phyloP scores from a whole-genome alignment of 192 early-diverging fungal genomes.

The Spinellus fusiger region DNA sequence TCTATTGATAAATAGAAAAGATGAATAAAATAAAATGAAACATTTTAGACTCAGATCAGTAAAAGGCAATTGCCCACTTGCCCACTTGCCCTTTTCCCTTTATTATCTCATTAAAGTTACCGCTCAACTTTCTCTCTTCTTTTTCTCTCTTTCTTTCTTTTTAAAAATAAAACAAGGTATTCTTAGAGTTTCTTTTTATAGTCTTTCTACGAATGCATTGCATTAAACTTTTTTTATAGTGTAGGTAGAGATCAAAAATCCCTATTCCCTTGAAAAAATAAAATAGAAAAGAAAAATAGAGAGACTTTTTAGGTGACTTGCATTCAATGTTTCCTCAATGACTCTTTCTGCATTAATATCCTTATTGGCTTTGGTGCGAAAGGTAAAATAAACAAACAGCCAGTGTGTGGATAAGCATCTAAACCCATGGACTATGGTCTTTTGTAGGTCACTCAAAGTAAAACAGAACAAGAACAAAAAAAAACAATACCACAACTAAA shows the following conservation, averaged over 20 bases:
- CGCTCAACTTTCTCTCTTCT: conserved; percentile 1
- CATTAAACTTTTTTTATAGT: not conserved
- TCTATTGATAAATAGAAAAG: too few relatives aligned
- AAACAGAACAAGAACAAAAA: not conserved
- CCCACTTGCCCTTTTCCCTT: not conserved
- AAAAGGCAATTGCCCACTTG: too few relatives aligned
- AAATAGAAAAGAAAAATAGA: too few relatives aligned
- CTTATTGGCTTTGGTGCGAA: too few relatives aligned
- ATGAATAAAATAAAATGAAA: too few relatives aligned
- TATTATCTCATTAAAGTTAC: not conserved
- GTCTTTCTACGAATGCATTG: not conserved
- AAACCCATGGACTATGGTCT: too few relatives aligned
- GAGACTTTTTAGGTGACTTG: too few relatives aligned
- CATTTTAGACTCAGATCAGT: too few relatives aligned
- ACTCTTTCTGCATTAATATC: too few relatives aligned
- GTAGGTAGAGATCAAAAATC: not conserved
- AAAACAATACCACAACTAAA: not conserved
- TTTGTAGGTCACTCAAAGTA: not conserved
- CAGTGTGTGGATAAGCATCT: too few relatives aligned
- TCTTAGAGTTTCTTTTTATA: not conserved
- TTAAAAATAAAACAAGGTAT: not conserved
- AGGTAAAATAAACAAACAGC: too few relatives aligned
- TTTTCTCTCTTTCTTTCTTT: conserved; percentile 6
- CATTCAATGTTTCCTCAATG: too few relatives aligned
- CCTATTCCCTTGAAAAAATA: not conserved